Conservation (phyloP, 1,139 yeast genomes). For the Scheffersomyces lignicola region DNA sequence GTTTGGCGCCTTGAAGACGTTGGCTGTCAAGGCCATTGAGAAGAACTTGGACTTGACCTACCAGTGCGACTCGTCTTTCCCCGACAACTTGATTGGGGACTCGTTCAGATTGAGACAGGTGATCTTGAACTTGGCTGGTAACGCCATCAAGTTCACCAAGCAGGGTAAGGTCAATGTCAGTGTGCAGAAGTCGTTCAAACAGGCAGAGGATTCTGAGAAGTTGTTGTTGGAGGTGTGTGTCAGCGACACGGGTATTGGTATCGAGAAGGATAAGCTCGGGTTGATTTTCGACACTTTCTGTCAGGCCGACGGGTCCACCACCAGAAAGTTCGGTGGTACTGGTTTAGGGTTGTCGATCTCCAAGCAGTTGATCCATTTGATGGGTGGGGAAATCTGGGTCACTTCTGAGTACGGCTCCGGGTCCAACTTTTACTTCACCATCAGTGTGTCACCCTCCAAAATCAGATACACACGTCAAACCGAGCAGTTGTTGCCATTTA, state of each 20-base stretch:
- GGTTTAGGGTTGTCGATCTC: slow-evolving; percentile 86
- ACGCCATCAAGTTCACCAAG: slow-evolving; percentile 84
- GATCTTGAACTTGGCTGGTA: slow-evolving; percentile 79
- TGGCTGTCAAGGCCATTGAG: slow-evolving; percentile 86
- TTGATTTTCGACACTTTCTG: slow-evolving; percentile 85
- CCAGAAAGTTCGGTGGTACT: slow-evolving; percentile 90
- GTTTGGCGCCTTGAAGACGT: slow-evolving; percentile 82
- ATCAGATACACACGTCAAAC: slow-evolving; percentile 63
- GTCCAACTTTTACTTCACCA: slow-evolving; percentile 77
- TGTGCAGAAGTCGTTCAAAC: slow-evolving; percentile 51
- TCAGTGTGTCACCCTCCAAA: slow-evolving; percentile 73
- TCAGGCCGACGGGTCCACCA: slow-evolving; percentile 91
- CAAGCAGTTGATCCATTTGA: slow-evolving; percentile 77
- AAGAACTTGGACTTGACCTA: slow-evolving; percentile 77
- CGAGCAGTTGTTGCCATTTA: slow-evolving; percentile 72
- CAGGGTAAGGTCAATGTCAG: slow-evolving; percentile 73
- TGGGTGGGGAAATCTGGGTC: slow-evolving; percentile 94
- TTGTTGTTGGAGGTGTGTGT: slow-evolving; percentile 80
- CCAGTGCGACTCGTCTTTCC: slow-evolving; percentile 82
- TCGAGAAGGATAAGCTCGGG: slow-evolving; percentile 41
- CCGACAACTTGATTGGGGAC: slow-evolving; percentile 83
- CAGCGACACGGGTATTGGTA: slow-evolving; percentile 54
- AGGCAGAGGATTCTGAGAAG: slow-evolving; percentile 49
- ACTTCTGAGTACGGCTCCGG: slow-evolving; percentile 80
- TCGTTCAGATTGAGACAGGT: slow-evolving; percentile 85